Evolutionary conservation across 1,284 basidiomycete genomes (phyloP).

Genomic region (Thelephora terrestris): DNA sequence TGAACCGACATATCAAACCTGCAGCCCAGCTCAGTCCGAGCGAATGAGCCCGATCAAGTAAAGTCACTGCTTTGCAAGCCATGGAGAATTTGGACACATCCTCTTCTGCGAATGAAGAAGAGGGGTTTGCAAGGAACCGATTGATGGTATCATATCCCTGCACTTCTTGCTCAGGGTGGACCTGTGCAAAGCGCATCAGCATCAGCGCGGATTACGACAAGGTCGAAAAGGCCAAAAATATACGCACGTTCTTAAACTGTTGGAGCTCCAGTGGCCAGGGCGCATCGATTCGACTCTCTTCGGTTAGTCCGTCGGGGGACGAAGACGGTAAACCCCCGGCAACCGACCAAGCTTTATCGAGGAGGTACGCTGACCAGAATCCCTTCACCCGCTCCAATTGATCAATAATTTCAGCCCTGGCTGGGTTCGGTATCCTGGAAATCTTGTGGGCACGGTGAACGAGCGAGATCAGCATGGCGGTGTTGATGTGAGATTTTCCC

Average conservation of each 20-base stretch:
- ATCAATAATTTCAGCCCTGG: slow-evolving; percentile 27
- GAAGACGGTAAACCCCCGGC: slow-evolving; percentile 41
- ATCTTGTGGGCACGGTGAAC: slow-evolving; percentile 23
- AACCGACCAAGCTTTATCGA: slow-evolving; percentile 56
- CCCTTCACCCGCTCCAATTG: slow-evolving; percentile 53
- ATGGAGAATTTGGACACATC: neutral
- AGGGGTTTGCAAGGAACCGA: neutral
- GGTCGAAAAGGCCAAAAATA: neutral
- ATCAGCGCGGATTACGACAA: neutral
- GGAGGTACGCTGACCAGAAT: slow-evolving; percentile 61
- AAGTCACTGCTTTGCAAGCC: neutral
- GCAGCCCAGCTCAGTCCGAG: neutral
- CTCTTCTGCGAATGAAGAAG: neutral
- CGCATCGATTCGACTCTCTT: slow-evolving; percentile 38
- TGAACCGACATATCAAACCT: neutral
- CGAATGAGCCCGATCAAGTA: neutral
- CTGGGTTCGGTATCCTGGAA: slow-evolving; percentile 5
- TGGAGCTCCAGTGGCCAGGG: slow-evolving; percentile 55
- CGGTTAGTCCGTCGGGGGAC: slow-evolving; percentile 26
- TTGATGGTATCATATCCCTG: neutral
- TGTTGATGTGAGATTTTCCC: slow-evolving; percentile 33
- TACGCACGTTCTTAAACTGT: slow-evolving; percentile 43
- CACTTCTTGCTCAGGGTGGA: neutral
- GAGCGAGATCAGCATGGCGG: slow-evolving; percentile 26
- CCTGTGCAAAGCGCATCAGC: neutral